phyloP scores from a whole-genome alignment of 2,329 filamentous ascomycete genomes.

The Beauveria caledonica region DNA sequence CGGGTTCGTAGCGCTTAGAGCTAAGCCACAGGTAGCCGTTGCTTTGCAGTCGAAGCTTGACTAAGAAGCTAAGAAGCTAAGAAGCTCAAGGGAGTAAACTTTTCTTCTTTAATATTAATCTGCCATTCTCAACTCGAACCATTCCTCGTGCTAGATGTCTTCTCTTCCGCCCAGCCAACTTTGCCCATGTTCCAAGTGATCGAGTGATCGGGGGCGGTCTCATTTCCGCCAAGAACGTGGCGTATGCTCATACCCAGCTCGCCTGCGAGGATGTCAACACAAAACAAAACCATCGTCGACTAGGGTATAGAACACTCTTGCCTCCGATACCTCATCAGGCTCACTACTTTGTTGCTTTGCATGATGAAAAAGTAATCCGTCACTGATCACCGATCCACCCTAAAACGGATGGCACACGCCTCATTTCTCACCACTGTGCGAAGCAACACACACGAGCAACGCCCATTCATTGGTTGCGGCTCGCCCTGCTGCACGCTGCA shows the following conservation, averaged over 20 bases:
- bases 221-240: slow-evolving; percentile 1
- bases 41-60: not conserved
- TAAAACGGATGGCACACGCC: not conserved
- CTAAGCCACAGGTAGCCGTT: no score
- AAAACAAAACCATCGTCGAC: not conserved
- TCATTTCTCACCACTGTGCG: not conserved
- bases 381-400: slow-evolving; percentile 7
- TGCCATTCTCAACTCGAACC: not conserved
- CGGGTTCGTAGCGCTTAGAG: not conserved
- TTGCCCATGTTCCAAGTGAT: not conserved
- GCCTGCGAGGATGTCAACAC: not conserved
- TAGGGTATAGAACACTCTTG: not conserved
- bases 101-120: not conserved
- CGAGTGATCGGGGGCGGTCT: slow-evolving; percentile 1
- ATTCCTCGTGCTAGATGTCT: not conserved
- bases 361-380: not conserved
- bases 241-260: not conserved
- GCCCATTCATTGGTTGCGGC: not conserved
- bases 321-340: not conserved
- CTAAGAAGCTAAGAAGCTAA: not conserved
- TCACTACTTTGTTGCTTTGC: not conserved
- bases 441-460: not conserved
- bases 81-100: not conserved
- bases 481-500: not conserved
- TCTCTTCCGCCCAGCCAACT: not conserved